Evolutionary conservation across 139 green algal species (phyloP).

Genomic region (Coccomyxa sp.): DNA sequence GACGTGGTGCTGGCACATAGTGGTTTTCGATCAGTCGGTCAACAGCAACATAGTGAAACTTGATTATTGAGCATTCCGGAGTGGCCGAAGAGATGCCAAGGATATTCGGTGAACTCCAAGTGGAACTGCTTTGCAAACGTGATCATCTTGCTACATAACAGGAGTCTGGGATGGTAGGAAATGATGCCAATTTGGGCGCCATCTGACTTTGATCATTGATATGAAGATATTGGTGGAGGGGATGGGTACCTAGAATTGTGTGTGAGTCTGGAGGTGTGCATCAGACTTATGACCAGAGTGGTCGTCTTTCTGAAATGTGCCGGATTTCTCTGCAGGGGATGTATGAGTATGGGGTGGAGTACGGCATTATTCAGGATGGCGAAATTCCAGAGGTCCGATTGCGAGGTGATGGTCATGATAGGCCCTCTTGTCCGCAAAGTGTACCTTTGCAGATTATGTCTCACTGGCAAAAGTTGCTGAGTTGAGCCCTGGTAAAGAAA

Average conservation of each 20-base stretch:
- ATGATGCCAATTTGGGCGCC: background rate
- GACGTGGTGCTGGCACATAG: background rate
- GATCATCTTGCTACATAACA: background rate
- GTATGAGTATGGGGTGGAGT: conserved; percentile 24
- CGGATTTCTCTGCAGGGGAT: conserved; percentile 26
- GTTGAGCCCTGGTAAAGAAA: too few relatives aligned
- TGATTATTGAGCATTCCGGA: too few relatives aligned
- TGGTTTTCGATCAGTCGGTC: background rate
- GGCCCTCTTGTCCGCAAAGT: background rate
- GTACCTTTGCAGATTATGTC: background rate
- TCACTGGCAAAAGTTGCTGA: background rate
- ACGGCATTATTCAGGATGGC: conserved; percentile 34
- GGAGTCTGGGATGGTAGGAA: background rate
- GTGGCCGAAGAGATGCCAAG: background rate
- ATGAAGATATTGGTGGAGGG: background rate
- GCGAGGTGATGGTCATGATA: background rate
- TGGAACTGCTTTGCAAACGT: background rate
- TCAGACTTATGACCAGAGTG: too few relatives aligned
- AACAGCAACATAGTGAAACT: background rate
- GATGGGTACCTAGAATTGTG: too few relatives aligned
- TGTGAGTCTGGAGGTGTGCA: too few relatives aligned
- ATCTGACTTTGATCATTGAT: background rate
- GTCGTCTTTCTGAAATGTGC: too few relatives aligned
- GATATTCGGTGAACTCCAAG: background rate
- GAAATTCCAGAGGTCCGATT: conserved; percentile 7